Percentiles rank a stretch among this genome's conserved stretches.
Evolutionary conservation across 257 asterid genomes (phyloP).

Genomic region (Solanum appendiculatum): DNA sequence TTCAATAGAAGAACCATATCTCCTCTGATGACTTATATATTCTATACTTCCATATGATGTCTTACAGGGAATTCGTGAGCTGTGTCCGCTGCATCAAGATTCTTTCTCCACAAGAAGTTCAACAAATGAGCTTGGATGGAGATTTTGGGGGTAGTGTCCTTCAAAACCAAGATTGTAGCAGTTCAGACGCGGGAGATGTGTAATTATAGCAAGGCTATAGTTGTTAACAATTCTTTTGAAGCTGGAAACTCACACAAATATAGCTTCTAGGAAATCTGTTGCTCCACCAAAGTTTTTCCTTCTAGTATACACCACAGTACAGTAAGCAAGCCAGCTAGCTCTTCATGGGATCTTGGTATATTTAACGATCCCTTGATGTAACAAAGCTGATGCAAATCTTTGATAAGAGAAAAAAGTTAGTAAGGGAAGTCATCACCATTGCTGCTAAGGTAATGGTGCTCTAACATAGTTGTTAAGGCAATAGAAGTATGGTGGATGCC

Average conservation of each 20-base stretch:
- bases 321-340: not conserved
- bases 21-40: not conserved
- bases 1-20: not conserved
- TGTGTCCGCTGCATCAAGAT: constrained; percentile 87
- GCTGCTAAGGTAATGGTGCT: not conserved
- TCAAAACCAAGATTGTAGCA: constrained; percentile 78
- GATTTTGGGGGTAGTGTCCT: constrained; percentile 55
- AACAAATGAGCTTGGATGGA: constrained; percentile 92
- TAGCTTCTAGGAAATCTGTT: not conserved
- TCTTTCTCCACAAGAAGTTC: constrained; percentile 93
- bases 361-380: not conserved
- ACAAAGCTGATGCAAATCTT: not conserved
- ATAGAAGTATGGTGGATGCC: not conserved
- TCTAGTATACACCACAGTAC: not conserved
- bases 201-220: constrained; percentile 18
- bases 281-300: not conserved
- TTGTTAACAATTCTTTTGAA: constrained; percentile 1
- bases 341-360: constrained; percentile 2
- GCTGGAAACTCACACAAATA: not conserved
- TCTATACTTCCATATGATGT: not conserved
- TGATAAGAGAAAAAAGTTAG: not conserved
- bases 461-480: not conserved
- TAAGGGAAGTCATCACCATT: not conserved
- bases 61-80: constrained; percentile 77
- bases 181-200: constrained; percentile 67